Conservation (phyloP, 306 rosid genomes). For the Sophora flavescens region DNA sequence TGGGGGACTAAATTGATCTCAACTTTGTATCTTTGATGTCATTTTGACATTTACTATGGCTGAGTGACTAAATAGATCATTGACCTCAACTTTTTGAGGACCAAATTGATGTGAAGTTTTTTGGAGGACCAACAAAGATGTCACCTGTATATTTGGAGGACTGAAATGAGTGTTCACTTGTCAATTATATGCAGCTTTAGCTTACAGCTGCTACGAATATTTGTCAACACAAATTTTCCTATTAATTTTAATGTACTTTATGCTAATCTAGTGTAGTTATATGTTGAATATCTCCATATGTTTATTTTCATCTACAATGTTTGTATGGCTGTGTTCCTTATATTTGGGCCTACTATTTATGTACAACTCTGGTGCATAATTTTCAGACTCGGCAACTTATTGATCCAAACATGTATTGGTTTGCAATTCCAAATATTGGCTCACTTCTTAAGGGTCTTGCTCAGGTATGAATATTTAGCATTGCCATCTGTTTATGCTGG, state of each 20-base stretch:
- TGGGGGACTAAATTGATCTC: too few relatives aligned
- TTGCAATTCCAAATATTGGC: slow-evolving; percentile 89
- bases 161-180: too few relatives aligned
- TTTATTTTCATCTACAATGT: slow-evolving; percentile 23
- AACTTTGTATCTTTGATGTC: too few relatives aligned
- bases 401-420: slow-evolving; percentile 87
- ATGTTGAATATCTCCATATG: slow-evolving; percentile 21
- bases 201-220: slow-evolving; percentile 9
- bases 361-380: slow-evolving; percentile 39
- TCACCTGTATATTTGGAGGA: not conserved
- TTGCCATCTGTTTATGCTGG: not conserved
- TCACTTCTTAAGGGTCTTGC: slow-evolving; percentile 81
- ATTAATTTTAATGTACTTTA: not conserved
- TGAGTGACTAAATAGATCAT: not conserved
- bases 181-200: slow-evolving; percentile 22
- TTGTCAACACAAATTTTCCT: slow-evolving; percentile 22
- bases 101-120: not conserved
- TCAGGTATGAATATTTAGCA: slow-evolving; percentile 66
- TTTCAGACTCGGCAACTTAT: slow-evolving; percentile 88
- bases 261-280: slow-evolving; percentile 24
- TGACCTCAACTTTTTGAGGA: not conserved
- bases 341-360: slow-evolving; percentile 5
- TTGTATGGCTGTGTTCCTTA: not conserved
- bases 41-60: too few relatives aligned
- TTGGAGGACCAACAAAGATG: not conserved